These are phyloP conservation scores for Nyssa sinensis DNA, from an alignment of 148 eudicot genomes.

Conservation along the genomic window DNA sequence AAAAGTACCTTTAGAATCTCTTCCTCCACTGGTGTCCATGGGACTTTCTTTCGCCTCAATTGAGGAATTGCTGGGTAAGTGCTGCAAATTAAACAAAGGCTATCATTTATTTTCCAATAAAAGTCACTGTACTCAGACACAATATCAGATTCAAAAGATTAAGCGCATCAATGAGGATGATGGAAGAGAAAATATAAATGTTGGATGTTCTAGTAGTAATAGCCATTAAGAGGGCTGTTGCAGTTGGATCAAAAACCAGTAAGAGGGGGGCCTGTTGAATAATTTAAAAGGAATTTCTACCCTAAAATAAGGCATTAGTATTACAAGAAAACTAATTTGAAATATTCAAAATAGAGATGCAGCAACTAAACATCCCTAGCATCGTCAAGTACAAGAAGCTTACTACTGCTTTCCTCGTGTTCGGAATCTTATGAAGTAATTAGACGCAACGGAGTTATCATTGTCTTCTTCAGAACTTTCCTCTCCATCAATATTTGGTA, in stretches of 20 bases:
- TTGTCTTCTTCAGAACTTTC: constrained; percentile 35
- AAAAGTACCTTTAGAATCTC: constrained; percentile 33
- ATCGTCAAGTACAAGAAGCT: constrained; percentile 17
- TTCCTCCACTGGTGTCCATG: constrained; percentile 53
- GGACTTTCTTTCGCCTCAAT: constrained; percentile 39
- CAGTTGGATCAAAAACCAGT: no score
- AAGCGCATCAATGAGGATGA: background rate
- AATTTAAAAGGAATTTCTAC: background rate
- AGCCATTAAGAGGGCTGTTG: background rate
- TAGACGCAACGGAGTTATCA: constrained; percentile 17
- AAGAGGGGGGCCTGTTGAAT: background rate
- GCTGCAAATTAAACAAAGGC: constrained; percentile 26
- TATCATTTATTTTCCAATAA: background rate
- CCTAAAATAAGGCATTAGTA: background rate
- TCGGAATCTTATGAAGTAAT: constrained; percentile 14
- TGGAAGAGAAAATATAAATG: background rate
- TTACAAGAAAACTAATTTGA: background rate
- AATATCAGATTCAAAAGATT: background rate
- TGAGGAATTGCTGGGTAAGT: constrained; percentile 24
- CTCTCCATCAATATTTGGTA: constrained; percentile 23
- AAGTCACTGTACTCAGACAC: background rate
- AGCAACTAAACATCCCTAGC: background rate
- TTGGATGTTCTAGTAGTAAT: background rate
- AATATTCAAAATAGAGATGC: background rate
- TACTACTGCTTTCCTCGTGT: constrained; percentile 26